Evolutionary conservation across 2,329 filamentous ascomycete species (phyloP).

Genomic region (Magnaporthiopsis incrustans): DNA sequence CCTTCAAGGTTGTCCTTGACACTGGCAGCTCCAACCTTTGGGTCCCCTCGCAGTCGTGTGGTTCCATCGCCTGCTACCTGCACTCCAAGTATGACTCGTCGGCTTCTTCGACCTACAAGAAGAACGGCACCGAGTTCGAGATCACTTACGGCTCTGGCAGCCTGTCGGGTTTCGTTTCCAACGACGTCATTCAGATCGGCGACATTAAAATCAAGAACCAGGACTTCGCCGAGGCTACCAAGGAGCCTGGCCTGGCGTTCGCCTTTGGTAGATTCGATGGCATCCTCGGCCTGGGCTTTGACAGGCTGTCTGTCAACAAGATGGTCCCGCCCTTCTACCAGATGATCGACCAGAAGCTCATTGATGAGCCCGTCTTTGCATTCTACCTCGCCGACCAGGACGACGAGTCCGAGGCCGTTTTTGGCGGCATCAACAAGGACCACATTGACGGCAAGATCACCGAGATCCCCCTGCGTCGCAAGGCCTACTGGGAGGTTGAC

Average conservation of each 20-base stretch:
- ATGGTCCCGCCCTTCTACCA: slow-evolving; percentile 96
- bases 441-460: slow-evolving; percentile 81
- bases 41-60: slow-evolving; percentile 86
- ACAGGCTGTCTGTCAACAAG: slow-evolving; percentile 93
- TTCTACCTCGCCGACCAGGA: slow-evolving; percentile 85
- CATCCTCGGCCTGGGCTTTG: slow-evolving; percentile 88
- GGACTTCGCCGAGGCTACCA: slow-evolving; percentile 93
- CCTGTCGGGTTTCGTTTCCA: slow-evolving; percentile 86
- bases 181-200: slow-evolving; percentile 79
- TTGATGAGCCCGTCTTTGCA: slow-evolving; percentile 89
- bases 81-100: slow-evolving; percentile 95
- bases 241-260: slow-evolving; percentile 92
- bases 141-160: slow-evolving; percentile 94
- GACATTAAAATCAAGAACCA: slow-evolving; percentile 83
- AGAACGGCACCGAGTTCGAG: slow-evolving; percentile 86
- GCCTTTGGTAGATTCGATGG: slow-evolving; percentile 97
- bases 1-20: slow-evolving; percentile 97
- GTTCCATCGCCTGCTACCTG: slow-evolving; percentile 95
- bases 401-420: slow-evolving; percentile 73
- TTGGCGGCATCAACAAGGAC: slow-evolving; percentile 77
- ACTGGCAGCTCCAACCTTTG: slow-evolving; percentile 98
- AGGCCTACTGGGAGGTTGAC: slow-evolving; percentile 99
- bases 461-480: slow-evolving; percentile 90
- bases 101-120: slow-evolving; percentile 81
- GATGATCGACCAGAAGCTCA: slow-evolving; percentile 79